These are phyloP conservation scores for Aphanomyces stellatus DNA, from an alignment of 352 stramenopile species.

Conservation along the genomic window DNA sequence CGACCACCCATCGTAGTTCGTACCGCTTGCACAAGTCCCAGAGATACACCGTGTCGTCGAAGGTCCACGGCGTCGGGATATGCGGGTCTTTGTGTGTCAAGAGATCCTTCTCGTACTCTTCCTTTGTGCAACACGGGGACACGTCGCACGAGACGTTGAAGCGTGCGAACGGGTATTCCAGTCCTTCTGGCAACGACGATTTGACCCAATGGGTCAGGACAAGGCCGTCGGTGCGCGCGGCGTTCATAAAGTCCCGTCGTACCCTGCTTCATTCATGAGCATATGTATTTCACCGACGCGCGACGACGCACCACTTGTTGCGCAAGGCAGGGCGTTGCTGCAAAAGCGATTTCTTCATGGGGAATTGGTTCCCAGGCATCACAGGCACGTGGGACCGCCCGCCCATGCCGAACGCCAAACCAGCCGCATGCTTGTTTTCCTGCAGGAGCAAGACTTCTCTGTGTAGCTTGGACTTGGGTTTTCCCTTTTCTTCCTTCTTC, in stretches of 20 bases:
- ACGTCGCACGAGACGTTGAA: conserved; percentile 57
- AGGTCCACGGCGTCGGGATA: conserved; percentile 44
- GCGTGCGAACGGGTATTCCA: conserved; percentile 57
- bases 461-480: conserved; percentile 26
- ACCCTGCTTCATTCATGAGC: conserved; percentile 20
- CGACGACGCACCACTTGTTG: conserved; percentile 36
- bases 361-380: conserved; percentile 26
- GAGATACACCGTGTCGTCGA: conserved; percentile 50
- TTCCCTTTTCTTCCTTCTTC: conserved; percentile 40
- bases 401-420: not conserved
- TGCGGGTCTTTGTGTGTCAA: conserved; percentile 32
- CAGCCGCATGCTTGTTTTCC: conserved; percentile 13
- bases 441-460: conserved; percentile 21
- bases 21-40: conserved; percentile 42
- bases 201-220: conserved; percentile 59
- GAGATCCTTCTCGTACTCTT: conserved; percentile 42
- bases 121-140: conserved; percentile 33
- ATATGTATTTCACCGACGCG: not conserved
- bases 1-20: conserved; percentile 55
- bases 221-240: conserved; percentile 37
- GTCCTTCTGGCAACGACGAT: conserved; percentile 32
- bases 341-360: conserved; percentile 54
- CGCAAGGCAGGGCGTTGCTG: conserved; percentile 29
- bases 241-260: conserved; percentile 54
- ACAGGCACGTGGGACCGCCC: conserved; percentile 18